Conservation (phyloP, 2,329 filamentous ascomycete genomes). For the Xylariaceae sp. region DNA sequence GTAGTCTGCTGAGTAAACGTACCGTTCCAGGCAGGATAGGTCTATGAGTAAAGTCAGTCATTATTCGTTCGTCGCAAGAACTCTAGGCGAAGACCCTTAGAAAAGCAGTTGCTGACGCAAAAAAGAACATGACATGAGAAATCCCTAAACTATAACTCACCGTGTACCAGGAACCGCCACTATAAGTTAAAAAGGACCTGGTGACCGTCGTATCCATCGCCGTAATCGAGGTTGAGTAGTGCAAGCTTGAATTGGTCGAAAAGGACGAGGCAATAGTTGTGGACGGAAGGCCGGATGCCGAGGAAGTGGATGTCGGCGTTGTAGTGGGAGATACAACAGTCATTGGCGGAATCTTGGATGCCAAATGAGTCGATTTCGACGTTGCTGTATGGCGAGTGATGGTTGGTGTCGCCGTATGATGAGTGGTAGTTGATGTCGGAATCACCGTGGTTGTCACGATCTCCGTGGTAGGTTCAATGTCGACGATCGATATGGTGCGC, state of each 20-base stretch:
- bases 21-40: conserved; percentile 20
- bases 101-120: background rate
- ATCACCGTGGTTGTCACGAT: conserved; percentile 23
- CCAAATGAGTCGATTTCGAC: background rate
- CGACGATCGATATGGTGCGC: conserved; percentile 31
- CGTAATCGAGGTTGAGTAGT: conserved; percentile 7
- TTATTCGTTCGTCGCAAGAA: background rate
- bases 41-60: conserved; percentile 11
- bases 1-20: conserved; percentile 10
- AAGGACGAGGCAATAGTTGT: conserved; percentile 3
- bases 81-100: background rate
- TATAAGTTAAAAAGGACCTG: conserved; percentile 9
- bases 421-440: background rate
- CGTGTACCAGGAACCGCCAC: conserved; percentile 18
- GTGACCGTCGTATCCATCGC: conserved; percentile 1
- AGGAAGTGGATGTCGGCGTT: background rate
- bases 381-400: background rate
- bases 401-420: background rate
- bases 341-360: background rate
- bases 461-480: conserved; percentile 26
- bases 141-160: conserved; percentile 7
- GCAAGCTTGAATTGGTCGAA: conserved; percentile 7
- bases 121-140: background rate
- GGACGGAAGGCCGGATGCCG: background rate
- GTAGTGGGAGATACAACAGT: background rate